These are phyloP conservation scores for Thuidium tamariscinum DNA, from an alignment of 225 moss, liverwort and hornwort genomes.

Conservation along the genomic window DNA sequence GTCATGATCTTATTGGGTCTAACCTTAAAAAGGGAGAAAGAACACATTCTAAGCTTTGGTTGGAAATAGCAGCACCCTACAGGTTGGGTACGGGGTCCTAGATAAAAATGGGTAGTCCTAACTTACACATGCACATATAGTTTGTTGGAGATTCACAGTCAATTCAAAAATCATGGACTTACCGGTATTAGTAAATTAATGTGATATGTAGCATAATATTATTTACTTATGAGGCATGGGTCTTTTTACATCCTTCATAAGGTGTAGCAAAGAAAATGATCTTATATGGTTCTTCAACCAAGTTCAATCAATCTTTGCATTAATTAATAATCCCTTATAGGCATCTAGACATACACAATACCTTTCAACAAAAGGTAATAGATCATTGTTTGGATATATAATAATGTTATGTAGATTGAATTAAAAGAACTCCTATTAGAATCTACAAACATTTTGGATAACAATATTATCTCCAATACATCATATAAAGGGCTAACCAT, in stretches of 20 bases:
- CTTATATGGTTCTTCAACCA: background rate
- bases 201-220: background rate
- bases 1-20: too few relatives aligned
- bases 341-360: background rate
- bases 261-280: background rate
- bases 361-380: fast-evolving
- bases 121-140: background rate
- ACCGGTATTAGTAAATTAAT: fast-evolving
- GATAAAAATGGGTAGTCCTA: too few relatives aligned
- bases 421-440: too few relatives aligned
- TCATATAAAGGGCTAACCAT: too few relatives aligned
- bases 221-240: fast-evolving
- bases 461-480: too few relatives aligned
- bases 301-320: fast-evolving
- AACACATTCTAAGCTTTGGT: too few relatives aligned
- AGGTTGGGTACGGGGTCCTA: too few relatives aligned
- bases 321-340: background rate
- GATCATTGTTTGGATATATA: background rate
- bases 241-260: background rate
- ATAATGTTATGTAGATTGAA: too few relatives aligned
- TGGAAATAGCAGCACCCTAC: too few relatives aligned
- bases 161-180: background rate
- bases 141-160: fast-evolving
- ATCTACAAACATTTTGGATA: too few relatives aligned
- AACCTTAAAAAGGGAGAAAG: too few relatives aligned